A percentile compares a stretch with the other conserved stretches of the same genome.
These are phyloP conservation scores for Kwoniella bestiolae DNA, from an alignment of 768 basidiomycete genomes.

Conservation along the genomic window DNA sequence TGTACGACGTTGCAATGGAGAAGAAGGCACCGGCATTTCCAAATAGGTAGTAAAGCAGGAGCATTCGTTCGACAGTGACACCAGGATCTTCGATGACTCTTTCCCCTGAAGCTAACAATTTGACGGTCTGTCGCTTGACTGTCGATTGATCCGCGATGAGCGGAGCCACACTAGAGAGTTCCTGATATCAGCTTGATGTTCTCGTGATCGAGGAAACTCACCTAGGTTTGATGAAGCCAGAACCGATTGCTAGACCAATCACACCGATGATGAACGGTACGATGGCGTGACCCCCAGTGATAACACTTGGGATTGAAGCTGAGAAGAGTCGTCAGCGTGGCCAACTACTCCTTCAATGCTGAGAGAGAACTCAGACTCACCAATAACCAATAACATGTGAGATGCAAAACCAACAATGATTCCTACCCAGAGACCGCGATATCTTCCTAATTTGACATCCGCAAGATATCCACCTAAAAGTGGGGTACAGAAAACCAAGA, in stretches of 20 bases:
- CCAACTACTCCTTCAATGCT: no score
- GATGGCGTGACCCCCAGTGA: neutral
- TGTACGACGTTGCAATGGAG: slow-evolving; percentile 49
- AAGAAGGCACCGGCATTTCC: slow-evolving; percentile 56
- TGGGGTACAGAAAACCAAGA: slow-evolving; percentile 43
- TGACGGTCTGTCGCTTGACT: slow-evolving; percentile 32
- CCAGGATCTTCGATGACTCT: slow-evolving; percentile 44
- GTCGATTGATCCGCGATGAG: slow-evolving; percentile 50
- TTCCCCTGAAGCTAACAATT: slow-evolving; percentile 31
- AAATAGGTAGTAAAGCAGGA: slow-evolving; percentile 49
- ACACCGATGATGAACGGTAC: slow-evolving; percentile 30
- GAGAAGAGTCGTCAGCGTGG: neutral
- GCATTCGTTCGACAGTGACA: slow-evolving; percentile 44
- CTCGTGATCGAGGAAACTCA: neutral
- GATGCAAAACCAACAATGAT: slow-evolving; percentile 2
- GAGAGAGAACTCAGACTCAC: neutral
- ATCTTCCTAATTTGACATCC: slow-evolving; percentile 10
- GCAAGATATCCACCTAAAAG: slow-evolving; percentile 3
- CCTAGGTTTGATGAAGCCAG: slow-evolving; percentile 43
- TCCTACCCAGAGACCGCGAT: slow-evolving; percentile 2
- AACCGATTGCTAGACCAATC: slow-evolving; percentile 35
- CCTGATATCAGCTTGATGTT: no score
- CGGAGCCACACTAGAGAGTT: slow-evolving; percentile 30
- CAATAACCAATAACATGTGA: slow-evolving; percentile 9
- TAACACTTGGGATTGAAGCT: slow-evolving; percentile 9